Base-by-base conservation (phyloP, 257 asterid species). In the Solanum tacnaense region DNA sequence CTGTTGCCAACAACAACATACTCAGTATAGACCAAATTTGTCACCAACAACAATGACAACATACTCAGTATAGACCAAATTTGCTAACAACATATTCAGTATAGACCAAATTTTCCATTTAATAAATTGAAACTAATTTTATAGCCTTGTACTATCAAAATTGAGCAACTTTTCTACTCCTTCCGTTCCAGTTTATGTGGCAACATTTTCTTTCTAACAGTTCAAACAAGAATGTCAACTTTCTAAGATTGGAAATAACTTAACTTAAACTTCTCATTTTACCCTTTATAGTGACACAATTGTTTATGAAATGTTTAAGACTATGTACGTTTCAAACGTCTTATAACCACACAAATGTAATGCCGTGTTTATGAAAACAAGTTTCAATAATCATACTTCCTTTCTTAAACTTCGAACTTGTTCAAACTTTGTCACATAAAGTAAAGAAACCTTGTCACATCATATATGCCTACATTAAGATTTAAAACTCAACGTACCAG, bases 401-500 rank as follows among this genome's bases (percentile, higher is more conserved):
- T 62, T 62, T 60, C 71, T 62, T 23, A 23, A 62, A 62, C 31
- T 62, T 62, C 0, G 32, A 65, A n/a, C 32, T 23, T 65, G 7
- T n/a, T 62, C 70, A 60, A 60, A 60, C 70, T 62, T 62, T 62
- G 31, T 25, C 71, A n/a, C 31, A 4, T 62, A n/a, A 62, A 1
- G 21, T 13, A 49, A 49, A 49, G 16, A 5, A 44, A 21, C 5
- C 4, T 36, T 18, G 79, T 68, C 6, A 27, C 12, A 70, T 70
- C n/a, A 70, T 32, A 70, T 70, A 32, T 70, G 76, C 12, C 12
- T 36, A 25, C 56, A 12, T 5, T 78, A 79, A 44, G 5, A 15
- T 44, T 44, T 44, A 44, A 41, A 79, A 79, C 39, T 44, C 4
- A 56, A 88, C 88, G 13, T 91, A 94, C 98, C 92, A 96, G 46